Evolutionary conservation across 805 yeast genomes (phyloP), one percentile per base, ranked within the genome.

Genomic region (Candida gorgasii): DNA sequence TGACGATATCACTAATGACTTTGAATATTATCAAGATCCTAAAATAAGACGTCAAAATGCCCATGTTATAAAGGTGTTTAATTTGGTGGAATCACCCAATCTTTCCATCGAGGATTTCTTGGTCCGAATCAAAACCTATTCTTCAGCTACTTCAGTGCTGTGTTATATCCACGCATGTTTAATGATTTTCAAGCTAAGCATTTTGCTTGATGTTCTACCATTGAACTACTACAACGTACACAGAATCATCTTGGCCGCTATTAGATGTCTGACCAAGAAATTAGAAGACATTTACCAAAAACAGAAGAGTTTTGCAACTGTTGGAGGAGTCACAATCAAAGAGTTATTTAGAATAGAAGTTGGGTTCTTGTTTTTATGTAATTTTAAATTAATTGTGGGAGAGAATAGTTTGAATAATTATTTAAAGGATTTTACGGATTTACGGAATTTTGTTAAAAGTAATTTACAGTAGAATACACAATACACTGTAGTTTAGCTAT

Each of bases 211-310:
- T 38, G 53, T 65, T 11, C 55, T 66, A 19, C 58, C 56, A 4
- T 53, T 69, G 30, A 63, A 63, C 9, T 51, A 51, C 8, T 52
- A 55, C 29, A 70, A 70, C 45, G 70, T 63, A n/a, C 59, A 70
- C 45, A 52, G 75, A 32, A 56, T 68, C 35, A 54, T 69, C 11
- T 53, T 69, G 43, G 74, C 72, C 4, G 62, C 63, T 51, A 55
- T 70, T 8, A 57, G 75, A 40, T 69, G 75, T 46, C 67, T 64
- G 59, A 67, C 71, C 9, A 70, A 70, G 48, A 62, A 55, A 14
- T 49, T 69, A 35, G 75, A 70, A 46, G 75, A 70, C 43, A 52
- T 70, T 8, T 62, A 65, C 50, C 75, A 69, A 44, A 67, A 63
- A 40, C 75, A 70, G 42, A 58, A 61, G 44, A 46, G 62, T 14